Percentiles rank a stretch among this genome's conserved stretches.
Evolutionary conservation across 768 basidiomycete genomes (phyloP).

Genomic region (Boletus fagicola): DNA sequence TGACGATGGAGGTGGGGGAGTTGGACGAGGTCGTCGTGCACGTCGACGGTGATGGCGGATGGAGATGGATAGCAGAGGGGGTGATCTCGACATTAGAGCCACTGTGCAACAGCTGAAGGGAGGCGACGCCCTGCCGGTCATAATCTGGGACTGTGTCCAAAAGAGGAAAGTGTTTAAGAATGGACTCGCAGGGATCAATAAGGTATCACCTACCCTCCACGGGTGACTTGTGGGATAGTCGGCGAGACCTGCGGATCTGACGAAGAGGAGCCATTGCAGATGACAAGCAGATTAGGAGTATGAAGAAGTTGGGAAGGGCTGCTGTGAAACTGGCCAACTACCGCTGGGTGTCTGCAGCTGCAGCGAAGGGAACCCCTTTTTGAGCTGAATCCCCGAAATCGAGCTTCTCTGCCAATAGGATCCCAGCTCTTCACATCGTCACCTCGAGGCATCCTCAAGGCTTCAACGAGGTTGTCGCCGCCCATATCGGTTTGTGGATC

Average conservation of each 20-base stretch:
- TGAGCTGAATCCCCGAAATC: conserved; percentile 27
- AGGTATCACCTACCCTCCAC: conserved; percentile 29
- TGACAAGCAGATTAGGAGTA: not conserved
- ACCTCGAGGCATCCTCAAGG: conserved; percentile 42
- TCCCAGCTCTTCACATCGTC: conserved; percentile 36
- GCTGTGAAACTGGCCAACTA: not conserved
- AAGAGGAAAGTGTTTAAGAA: conserved; percentile 37
- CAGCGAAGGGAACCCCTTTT: conserved; percentile 26
- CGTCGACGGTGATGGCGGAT: conserved; percentile 18
- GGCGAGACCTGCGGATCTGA: conserved; percentile 42
- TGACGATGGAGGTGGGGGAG: conserved; percentile 21
- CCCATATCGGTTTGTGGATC: conserved; percentile 30
- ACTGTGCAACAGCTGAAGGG: conserved; percentile 24
- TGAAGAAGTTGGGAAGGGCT: conserved; percentile 2
- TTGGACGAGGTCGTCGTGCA: conserved; percentile 16
- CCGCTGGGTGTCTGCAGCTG: conserved; percentile 6
- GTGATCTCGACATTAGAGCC: conserved; percentile 14
- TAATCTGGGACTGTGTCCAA: conserved; percentile 33
- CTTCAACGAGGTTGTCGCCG: conserved; percentile 20
- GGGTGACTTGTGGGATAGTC: conserved; percentile 42
- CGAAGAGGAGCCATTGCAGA: conserved; percentile 33
- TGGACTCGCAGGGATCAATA: conserved; percentile 23
- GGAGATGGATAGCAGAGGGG: conserved; percentile 3
- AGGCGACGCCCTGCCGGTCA: conserved; percentile 24
- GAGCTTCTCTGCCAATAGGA: conserved; percentile 16